Percentiles rank a stretch among this genome's conserved stretches.
These are phyloP conservation scores for Hanseniaspora meyeri DNA, from an alignment of 805 yeast species.

Conservation along the genomic window DNA sequence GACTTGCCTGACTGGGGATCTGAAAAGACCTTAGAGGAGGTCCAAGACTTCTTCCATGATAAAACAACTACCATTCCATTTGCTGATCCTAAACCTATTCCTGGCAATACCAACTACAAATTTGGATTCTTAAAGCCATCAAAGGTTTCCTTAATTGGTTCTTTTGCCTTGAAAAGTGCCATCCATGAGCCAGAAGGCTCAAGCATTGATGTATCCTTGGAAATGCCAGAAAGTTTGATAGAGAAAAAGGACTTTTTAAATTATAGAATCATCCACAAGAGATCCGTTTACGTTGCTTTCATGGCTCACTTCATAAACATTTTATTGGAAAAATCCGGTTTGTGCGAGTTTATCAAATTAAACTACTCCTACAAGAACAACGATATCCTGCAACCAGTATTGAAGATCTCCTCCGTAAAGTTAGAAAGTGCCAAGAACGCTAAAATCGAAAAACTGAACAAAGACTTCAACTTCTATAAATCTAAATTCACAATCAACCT, in stretches of 20 bases:
- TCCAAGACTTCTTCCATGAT: conserved; percentile 40
- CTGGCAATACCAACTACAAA: conserved; percentile 48
- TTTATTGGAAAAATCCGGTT: conserved; percentile 40
- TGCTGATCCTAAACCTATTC: conserved; percentile 75
- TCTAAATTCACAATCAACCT: conserved; percentile 63
- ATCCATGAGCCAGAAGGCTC: conserved; percentile 52
- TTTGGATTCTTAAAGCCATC: conserved; percentile 60
- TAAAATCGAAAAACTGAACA: conserved; percentile 15
- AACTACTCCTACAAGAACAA: conserved; percentile 63
- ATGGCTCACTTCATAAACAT: conserved; percentile 53
- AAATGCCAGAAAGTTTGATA: conserved; percentile 66
- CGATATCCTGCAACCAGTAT: conserved; percentile 63
- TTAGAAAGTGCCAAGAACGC: conserved; percentile 20
- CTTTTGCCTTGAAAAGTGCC: conserved; percentile 78
- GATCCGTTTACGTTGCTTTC: conserved; percentile 76
- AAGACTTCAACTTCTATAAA: conserved; percentile 47
- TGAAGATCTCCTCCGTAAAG: conserved; percentile 43
- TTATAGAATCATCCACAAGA: conserved; percentile 78
- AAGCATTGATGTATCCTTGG: conserved; percentile 65
- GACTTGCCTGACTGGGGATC: conserved; percentile 43
- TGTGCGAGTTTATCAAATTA: conserved; percentile 35
- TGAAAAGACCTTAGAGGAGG: conserved; percentile 44
- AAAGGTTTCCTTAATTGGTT: conserved; percentile 63
- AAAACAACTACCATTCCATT: conserved; percentile 61
- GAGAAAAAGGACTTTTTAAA: conserved; percentile 83